Evolutionary conservation across 352 stramenopile species (phyloP).

Genomic region (Pythium myriotylum): DNA sequence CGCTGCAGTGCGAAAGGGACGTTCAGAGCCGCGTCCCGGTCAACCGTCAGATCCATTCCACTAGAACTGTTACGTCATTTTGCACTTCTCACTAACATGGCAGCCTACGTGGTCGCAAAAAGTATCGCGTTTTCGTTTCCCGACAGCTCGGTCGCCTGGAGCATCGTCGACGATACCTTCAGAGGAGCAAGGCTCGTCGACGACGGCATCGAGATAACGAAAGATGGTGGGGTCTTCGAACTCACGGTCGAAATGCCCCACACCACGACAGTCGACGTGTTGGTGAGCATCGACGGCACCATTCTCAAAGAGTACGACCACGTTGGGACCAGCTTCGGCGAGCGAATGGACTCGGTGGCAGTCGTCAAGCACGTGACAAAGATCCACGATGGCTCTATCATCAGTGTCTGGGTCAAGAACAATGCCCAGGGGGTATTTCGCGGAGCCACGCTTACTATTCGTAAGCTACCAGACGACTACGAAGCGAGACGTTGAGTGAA

Average conservation of each 20-base stretch:
- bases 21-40: no score
- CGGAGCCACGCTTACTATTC: constrained; percentile 10
- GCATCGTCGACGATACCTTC: constrained; percentile 2
- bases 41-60: not conserved
- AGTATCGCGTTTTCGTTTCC: constrained; percentile 20
- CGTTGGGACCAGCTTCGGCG: not conserved
- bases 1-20: no score
- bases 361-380: constrained; percentile 16
- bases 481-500: not conserved
- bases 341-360: not conserved
- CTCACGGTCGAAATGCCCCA: constrained; percentile 12
- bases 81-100: not conserved
- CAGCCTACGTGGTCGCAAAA: constrained; percentile 11
- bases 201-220: constrained; percentile 14
- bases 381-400: constrained; percentile 16
- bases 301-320: constrained; percentile 14
- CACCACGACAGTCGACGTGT: constrained; percentile 7
- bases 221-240: constrained; percentile 10
- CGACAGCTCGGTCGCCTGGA: constrained; percentile 15
- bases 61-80: not conserved
- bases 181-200: not conserved
- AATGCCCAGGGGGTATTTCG: constrained; percentile 13
- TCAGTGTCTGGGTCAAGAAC: constrained; percentile 20
- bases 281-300: constrained; percentile 21
- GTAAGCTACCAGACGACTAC: constrained; percentile 11